Evolutionary conservation across 306 rosid genomes (phyloP), one percentile per base, ranked within the genome.

Genomic region (Morella rubra): DNA sequence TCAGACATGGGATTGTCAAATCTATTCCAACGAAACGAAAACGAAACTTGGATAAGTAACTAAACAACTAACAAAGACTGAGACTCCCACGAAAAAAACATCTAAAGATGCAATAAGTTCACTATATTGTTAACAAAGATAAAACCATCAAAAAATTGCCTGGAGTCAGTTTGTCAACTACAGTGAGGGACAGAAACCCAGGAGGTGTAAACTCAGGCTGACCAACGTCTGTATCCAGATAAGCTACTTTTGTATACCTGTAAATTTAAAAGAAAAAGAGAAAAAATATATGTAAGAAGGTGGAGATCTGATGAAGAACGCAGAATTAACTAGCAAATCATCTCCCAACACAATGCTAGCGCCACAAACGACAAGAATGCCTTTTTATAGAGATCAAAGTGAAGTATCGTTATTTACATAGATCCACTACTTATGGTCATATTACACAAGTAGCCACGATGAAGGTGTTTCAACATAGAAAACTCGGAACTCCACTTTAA

Each of bases 161-260:
- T 66, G 90, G 72, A 73, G 89, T 90, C 22, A 74, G 73, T 80
- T 81, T 72, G 66, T 87, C 87, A 71, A 92, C 84, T 18, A 87
- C 47, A 40, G 96, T 88, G 27, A 95, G 87, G 52, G 96, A 95
- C 1, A 95, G 65, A 87, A 92, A 83, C 54, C 90, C 97, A 44
- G 97, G 96, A 81, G 96, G 92, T 75, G 96, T 89, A 73, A 95
- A 95, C 90, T 88, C 97, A 16, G 98, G 87, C 81, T 95, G 98
- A 73, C 98, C 98, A 44, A 92, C 97, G 83, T 93, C 98, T 19
- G 96, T 88, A 78, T 93, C 97, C 16, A 93, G 78, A 84, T 89
- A 95, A 73, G 86, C 93, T 44, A 92, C 98, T 83, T 79, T 88
- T 44, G 24, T 76, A 59, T 80, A 83, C 82, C 96, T 86, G 81